These are phyloP conservation scores for Coniosporium apollinis DNA, from an alignment of 495 filamentous ascomycete species.

Conservation along the genomic window DNA sequence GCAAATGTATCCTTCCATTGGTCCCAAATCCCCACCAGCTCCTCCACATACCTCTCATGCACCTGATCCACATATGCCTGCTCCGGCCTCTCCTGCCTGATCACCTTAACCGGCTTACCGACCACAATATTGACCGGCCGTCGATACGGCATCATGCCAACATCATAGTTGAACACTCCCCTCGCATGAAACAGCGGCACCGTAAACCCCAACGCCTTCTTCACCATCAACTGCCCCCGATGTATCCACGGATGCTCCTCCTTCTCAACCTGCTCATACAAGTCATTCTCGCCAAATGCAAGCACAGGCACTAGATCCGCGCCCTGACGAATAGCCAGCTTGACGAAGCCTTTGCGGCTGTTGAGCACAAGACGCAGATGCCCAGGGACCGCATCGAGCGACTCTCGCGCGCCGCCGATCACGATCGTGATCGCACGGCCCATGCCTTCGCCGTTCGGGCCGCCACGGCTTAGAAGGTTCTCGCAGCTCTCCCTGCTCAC, in stretches of 20 bases:
- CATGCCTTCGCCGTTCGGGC: constrained; percentile 69
- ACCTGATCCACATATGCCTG: constrained; percentile 62
- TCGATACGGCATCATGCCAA: constrained; percentile 87
- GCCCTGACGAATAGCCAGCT: constrained; percentile 74
- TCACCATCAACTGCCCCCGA: constrained; percentile 60
- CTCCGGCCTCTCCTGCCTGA: constrained; percentile 41
- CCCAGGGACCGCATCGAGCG: constrained; percentile 67
- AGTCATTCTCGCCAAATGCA: constrained; percentile 85
- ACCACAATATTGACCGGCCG: constrained; percentile 76
- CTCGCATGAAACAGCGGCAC: constrained; percentile 74
- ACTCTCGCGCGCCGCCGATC: constrained; percentile 81
- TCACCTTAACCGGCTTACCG: constrained; percentile 59
- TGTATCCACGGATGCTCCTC: constrained; percentile 55
- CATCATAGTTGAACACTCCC: constrained; percentile 94
- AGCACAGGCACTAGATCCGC: constrained; percentile 86
- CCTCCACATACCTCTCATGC: constrained; percentile 60
- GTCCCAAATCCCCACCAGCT: constrained; percentile 73
- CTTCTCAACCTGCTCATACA: constrained; percentile 75
- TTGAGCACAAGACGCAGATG: constrained; percentile 59
- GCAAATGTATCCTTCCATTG: constrained; percentile 78
- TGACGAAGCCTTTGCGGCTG: constrained; percentile 80
- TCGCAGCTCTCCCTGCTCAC: constrained; percentile 84
- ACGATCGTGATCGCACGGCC: constrained; percentile 94
- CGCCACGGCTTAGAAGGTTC: constrained; percentile 65
- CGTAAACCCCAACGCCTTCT: constrained; percentile 80